Conservation (phyloP, 176 grass and related monocot genomes). For the Rhynchospora pubera region DNA sequence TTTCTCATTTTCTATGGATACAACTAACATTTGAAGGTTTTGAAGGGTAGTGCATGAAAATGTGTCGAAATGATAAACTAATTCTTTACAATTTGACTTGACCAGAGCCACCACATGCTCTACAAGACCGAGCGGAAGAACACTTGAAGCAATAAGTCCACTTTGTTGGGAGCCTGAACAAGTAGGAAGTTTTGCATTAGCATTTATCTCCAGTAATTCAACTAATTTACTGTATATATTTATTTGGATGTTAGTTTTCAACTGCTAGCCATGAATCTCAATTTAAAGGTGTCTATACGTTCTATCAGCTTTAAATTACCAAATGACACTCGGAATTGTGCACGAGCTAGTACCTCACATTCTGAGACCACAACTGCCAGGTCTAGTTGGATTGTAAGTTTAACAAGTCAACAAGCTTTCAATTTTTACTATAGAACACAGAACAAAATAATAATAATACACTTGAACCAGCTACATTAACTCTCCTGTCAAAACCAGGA, state of each 20-base stretch:
- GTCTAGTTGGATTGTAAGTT: too few relatives aligned
- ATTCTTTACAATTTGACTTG: conserved; percentile 8
- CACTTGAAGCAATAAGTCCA: conserved; percentile 49
- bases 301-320: not conserved
- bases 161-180: conserved; percentile 42
- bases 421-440: not conserved
- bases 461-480: not conserved
- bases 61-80: not conserved
- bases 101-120: conserved; percentile 38
- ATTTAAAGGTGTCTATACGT: not conserved
- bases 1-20: not conserved
- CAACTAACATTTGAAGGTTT: not conserved
- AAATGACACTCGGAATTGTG: not conserved
- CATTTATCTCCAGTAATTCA: not conserved
- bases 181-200: not conserved
- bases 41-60: not conserved
- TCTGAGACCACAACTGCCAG: not conserved
- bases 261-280: not conserved
- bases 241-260: not conserved
- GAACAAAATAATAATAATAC: not conserved
- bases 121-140: conserved; percentile 40
- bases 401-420: conserved; percentile 1
- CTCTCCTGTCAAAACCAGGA: not conserved
- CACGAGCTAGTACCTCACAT: not conserved
- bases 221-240: not conserved